Evolutionary conservation across 2,329 filamentous ascomycete genomes (phyloP), one percentile per base, ranked within the genome.

Genomic region (Colletotrichum sp.): DNA sequence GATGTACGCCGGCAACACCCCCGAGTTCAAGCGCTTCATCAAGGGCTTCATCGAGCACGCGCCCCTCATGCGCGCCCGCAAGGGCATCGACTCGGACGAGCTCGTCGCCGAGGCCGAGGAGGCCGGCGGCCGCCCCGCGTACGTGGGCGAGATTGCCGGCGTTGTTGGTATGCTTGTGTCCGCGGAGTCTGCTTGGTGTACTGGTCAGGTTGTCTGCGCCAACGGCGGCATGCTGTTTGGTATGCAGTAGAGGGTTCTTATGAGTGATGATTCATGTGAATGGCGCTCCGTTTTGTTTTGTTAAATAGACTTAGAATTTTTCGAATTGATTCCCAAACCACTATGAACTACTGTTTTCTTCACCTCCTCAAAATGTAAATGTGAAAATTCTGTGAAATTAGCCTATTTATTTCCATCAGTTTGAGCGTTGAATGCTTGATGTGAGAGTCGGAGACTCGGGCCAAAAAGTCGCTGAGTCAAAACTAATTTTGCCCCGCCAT

Each of bases 131-230:
- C 88, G 92, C 78, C 90, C 90, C 6, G 94, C 89, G 5, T 95
- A 94, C 81, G 90, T 92, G 34, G 86, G 88, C 66, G 95, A 96
- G 86, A 89, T 96, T 83, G 95, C 94, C 0, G 95, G 94, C 1
- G 90, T 95, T 7, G 92, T 96, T 21, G 94, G 90, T 4, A 95
- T 96, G 93, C 85, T 96, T 26, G 95, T 94, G 82, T 90, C 90
- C 7, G 87, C 89, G 8, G 95, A 96, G 82, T 90, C 91, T n/a
- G 90, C 88, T 9, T 96, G 94, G 94, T 93, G 92, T 81, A 97
- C 95, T 0, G 95, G 95, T 2, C 94, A 93, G 83, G 93, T 96
- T 28, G 90, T 97, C 6, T 95, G 93, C 85, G 94, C 94, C 9
- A 96, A 96, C 81, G 95, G 95, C 2, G 95, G 95, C 8, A 93